Evolutionary conservation across 2,329 filamentous ascomycete species (phyloP).

Genomic region (Teratosphaeria destructans): DNA sequence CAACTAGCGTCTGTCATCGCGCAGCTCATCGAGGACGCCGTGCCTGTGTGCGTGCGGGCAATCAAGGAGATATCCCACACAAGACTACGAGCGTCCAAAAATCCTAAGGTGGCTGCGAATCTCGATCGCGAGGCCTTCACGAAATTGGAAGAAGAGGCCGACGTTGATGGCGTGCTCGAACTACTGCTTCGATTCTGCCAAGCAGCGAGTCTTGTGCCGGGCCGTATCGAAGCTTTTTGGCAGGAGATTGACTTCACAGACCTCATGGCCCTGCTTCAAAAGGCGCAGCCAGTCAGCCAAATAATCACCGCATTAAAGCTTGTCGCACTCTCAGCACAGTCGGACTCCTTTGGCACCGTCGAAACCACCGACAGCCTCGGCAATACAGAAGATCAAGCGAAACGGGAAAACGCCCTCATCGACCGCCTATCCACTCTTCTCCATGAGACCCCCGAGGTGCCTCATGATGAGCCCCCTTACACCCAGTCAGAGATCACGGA

Average conservation of each 20-base stretch:
- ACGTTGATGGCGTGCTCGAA: conserved; percentile 53
- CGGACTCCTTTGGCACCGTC: conserved; percentile 57
- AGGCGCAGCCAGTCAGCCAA: conserved; percentile 53
- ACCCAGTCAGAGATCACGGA: conserved; percentile 31
- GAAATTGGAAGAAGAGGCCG: conserved; percentile 47
- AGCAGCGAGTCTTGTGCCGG: conserved; percentile 39
- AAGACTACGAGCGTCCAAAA: conserved; percentile 27
- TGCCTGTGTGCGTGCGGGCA: conserved; percentile 35
- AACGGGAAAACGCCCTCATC: conserved; percentile 40
- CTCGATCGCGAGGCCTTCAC: conserved; percentile 24
- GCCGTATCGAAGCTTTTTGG: conserved; percentile 51
- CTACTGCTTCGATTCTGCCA: conserved; percentile 53
- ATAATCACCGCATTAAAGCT: conserved; percentile 56
- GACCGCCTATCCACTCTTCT: conserved; percentile 55
- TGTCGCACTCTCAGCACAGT: conserved; percentile 55
- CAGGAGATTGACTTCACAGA: conserved; percentile 55
- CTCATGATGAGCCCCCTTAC: conserved; percentile 33
- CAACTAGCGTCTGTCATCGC: conserved; percentile 51
- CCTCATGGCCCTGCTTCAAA: conserved; percentile 48
- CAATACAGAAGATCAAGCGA: conserved; percentile 15
- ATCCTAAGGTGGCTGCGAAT: conserved; percentile 16
- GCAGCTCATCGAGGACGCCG: conserved; percentile 47
- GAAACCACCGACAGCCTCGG: not conserved
- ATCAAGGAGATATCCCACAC: conserved; percentile 47
- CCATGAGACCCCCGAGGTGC: conserved; percentile 41